Base-by-base conservation (phyloP, 73 alveolate species). In the Paramecium caudatum region DNA sequence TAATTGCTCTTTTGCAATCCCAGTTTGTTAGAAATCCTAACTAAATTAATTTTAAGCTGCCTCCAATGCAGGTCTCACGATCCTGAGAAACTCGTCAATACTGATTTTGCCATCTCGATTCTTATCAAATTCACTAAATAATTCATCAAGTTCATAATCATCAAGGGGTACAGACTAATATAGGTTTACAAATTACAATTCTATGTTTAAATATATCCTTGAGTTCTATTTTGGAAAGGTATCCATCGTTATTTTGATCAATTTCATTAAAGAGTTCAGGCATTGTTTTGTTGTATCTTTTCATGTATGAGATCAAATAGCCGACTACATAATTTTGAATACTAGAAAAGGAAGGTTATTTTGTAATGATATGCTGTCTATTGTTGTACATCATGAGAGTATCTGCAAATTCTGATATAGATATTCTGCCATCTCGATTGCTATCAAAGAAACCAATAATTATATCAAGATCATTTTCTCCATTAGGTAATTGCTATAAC, bases 371-470 rank as follows among this genome's bases (percentile, higher is more conserved):
- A 8, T 45, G 5, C 1, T 34, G n/a, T 74, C 68, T 74, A 27
- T 17, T 27, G 43, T 74, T 74, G 13, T 41, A 19, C 25, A 10
- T 21, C n/a, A 17, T 39, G 2, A 74, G 16, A 9, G 69, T 43
- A 39, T 74, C 88, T 12, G 88, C 48, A 69, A 94, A 93, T 27
- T 91, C 96, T 50, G 82, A 87, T 36, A 41, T 36, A 15, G 86
- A 34, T 2, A 94, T 47, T 23, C 32, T 27, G 1, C 98, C 98
- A 93, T 93, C 95, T 21, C 74, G 34, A 80, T 94, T 61, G 10
- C n/a, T 16, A 69, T 94, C 98, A 45, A 87, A 68, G 32, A 37
- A 19, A 15, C 12, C 47, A 41, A 93, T 23, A 12, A 74, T 39
- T 19, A 39, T 5, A 17, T 47, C 32, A 0, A 74, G 7, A 12